Evolutionary conservation across 2,329 filamentous ascomycete genomes (phyloP).

Genomic region (Elsinoe necatrix): DNA sequence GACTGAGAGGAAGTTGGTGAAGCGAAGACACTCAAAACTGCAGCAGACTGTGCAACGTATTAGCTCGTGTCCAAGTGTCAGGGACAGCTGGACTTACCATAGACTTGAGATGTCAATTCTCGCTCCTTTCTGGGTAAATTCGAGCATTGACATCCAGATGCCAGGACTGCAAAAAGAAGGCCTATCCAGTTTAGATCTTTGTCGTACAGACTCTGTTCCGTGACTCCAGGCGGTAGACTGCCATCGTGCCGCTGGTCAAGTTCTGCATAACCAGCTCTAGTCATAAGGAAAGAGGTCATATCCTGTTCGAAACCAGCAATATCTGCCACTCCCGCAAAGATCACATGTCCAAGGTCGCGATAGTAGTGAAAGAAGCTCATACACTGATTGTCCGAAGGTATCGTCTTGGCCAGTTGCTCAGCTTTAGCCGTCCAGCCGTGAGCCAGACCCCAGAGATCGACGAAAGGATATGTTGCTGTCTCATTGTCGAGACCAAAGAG

Average conservation of each 20-base stretch:
- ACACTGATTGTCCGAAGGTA: constrained; percentile 52
- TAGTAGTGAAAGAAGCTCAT: constrained; percentile 51
- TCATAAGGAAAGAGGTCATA: constrained; percentile 46
- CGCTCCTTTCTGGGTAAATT: constrained; percentile 50
- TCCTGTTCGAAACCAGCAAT: constrained; percentile 47
- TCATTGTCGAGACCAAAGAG: constrained; percentile 57
- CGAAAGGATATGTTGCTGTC: constrained; percentile 56
- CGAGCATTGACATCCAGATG: constrained; percentile 54
- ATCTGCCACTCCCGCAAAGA: constrained; percentile 54
- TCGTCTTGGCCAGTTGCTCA: constrained; percentile 49
- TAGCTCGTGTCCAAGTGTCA: neutral
- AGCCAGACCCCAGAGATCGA: constrained; percentile 54
- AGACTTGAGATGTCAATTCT: constrained; percentile 56
- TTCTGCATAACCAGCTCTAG: constrained; percentile 33
- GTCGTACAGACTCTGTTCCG: constrained; percentile 49
- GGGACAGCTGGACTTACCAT: constrained; percentile 35
- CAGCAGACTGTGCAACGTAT: constrained; percentile 47
- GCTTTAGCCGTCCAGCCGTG: constrained; percentile 51
- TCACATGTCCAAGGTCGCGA: constrained; percentile 49
- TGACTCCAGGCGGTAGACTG: constrained; percentile 35
- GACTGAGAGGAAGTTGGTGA: constrained; percentile 56
- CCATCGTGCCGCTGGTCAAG: constrained; percentile 18
- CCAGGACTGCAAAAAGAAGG: constrained; percentile 53
- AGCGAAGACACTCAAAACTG: constrained; percentile 55
- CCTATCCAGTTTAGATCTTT: constrained; percentile 52